Evolutionary conservation across 2,329 filamentous ascomycete genomes (phyloP).

Genomic region (Claviceps cyperi): DNA sequence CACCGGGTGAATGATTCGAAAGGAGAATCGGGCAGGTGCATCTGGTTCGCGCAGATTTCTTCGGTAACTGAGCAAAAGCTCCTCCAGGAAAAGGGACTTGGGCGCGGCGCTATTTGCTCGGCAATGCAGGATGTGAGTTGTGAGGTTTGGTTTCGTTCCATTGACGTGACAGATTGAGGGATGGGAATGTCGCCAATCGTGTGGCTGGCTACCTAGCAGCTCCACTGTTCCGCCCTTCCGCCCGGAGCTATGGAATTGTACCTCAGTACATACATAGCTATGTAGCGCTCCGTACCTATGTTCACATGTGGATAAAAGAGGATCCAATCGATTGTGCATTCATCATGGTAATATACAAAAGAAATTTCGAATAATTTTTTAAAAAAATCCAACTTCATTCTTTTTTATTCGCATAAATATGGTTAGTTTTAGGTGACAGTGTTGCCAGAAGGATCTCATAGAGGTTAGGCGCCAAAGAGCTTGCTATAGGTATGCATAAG

Average conservation of each 20-base stretch:
- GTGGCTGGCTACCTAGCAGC: slow-evolving; percentile 8
- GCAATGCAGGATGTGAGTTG: background rate
- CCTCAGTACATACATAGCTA: no score
- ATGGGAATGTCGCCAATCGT: slow-evolving; percentile 8
- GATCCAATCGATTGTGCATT: no score
- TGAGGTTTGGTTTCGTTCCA: background rate
- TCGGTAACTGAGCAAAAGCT: background rate
- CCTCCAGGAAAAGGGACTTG: background rate
- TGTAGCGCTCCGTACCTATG: no score
- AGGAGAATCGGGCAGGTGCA: background rate
- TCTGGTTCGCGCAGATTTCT: background rate
- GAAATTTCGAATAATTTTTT: no score
- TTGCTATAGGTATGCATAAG: background rate
- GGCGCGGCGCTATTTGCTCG: background rate
- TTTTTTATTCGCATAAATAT: background rate
- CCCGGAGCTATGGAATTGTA: background rate
- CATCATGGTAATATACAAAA: no score
- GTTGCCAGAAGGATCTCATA: background rate
- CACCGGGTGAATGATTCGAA: background rate
- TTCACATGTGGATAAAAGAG: no score
- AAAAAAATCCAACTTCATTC: background rate
- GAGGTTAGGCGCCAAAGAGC: background rate
- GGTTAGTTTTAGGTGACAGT: background rate
- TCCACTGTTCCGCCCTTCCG: background rate
- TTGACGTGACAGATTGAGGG: slow-evolving; percentile 8